These are phyloP conservation scores for Fusarium sarcochroum DNA, from an alignment of 2,329 filamentous ascomycete species.

Conservation along the genomic window DNA sequence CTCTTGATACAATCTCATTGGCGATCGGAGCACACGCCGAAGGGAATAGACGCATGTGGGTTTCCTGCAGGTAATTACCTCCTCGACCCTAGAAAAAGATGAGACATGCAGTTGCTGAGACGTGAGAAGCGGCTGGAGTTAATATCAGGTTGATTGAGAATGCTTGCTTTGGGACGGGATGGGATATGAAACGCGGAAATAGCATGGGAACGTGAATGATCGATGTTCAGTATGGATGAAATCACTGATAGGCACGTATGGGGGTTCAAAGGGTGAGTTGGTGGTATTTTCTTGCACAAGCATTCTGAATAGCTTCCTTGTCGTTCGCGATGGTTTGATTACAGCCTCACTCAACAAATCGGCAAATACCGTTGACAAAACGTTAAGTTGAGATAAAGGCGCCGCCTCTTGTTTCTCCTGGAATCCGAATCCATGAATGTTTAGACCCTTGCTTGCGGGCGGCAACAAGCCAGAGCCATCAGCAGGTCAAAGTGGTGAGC, in stretches of 20 bases:
- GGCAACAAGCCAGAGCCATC: background rate
- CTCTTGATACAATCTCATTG: background rate
- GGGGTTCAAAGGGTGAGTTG: too few relatives aligned
- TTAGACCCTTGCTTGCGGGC: background rate
- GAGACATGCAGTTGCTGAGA: slow-evolving; percentile 12
- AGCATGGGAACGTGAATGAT: background rate
- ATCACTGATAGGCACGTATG: too few relatives aligned
- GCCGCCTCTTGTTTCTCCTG: background rate
- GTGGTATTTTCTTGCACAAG: too few relatives aligned
- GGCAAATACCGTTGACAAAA: slow-evolving; percentile 3
- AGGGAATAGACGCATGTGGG: background rate
- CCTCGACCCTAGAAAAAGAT: background rate
- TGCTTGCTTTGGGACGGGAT: background rate
- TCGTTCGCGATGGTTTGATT: background rate
- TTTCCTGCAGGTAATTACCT: slow-evolving; percentile 14
- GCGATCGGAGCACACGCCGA: slow-evolving; percentile 7
- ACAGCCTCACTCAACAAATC: background rate
- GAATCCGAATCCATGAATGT: background rate
- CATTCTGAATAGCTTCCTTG: background rate
- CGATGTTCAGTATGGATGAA: background rate
- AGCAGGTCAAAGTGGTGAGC: slow-evolving; percentile 4
- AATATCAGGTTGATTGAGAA: background rate
- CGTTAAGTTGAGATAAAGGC: background rate
- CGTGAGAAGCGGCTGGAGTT: background rate
- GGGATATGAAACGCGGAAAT: background rate